Percentiles rank a stretch among this genome's conserved stretches.
These are phyloP conservation scores for Coprinopsis sp. DNA, from an alignment of 768 basidiomycete genomes.

Conservation along the genomic window DNA sequence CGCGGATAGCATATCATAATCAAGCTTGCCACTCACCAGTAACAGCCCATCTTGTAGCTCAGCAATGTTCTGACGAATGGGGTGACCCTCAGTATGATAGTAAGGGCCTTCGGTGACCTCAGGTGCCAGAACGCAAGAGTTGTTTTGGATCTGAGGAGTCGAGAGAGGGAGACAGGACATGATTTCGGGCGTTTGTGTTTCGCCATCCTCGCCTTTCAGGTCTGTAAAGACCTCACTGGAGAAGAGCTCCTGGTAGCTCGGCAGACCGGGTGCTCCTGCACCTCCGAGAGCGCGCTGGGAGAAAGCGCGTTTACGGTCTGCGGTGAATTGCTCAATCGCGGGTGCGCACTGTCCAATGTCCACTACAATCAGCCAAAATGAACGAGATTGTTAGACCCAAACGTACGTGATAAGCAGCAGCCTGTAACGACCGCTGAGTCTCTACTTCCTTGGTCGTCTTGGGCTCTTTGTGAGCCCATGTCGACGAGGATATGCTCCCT, in stretches of 20 bases:
- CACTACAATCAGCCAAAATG: not conserved
- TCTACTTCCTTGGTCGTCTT: conserved; percentile 42
- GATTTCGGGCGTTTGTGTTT: conserved; percentile 30
- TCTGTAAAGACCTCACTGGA: conserved; percentile 32
- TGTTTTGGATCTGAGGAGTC: conserved; percentile 47
- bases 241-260: conserved; percentile 42
- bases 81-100: conserved; percentile 45
- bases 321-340: conserved; percentile 47
- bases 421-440: conserved; percentile 44
- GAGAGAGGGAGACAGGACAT: conserved; percentile 45
- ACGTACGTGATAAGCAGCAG: conserved; percentile 49
- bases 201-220: conserved; percentile 16
- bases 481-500: not conserved
- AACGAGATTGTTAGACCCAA: not conserved
- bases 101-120: conserved; percentile 54
- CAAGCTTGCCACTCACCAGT: conserved; percentile 23
- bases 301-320: conserved; percentile 43
- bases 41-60: conserved; percentile 48
- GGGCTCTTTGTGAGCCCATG: conserved; percentile 38
- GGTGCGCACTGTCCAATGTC: conserved; percentile 42
- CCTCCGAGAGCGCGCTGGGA: conserved; percentile 41
- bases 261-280: too few relatives aligned
- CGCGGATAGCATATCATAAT: not conserved
- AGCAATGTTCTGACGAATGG: conserved; percentile 50
- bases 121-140: conserved; percentile 50